A percentile compares a stretch with the other conserved stretches of the same genome.
Conservation (phyloP, 768 basidiomycete species). For the Boletus rex-veris region DNA sequence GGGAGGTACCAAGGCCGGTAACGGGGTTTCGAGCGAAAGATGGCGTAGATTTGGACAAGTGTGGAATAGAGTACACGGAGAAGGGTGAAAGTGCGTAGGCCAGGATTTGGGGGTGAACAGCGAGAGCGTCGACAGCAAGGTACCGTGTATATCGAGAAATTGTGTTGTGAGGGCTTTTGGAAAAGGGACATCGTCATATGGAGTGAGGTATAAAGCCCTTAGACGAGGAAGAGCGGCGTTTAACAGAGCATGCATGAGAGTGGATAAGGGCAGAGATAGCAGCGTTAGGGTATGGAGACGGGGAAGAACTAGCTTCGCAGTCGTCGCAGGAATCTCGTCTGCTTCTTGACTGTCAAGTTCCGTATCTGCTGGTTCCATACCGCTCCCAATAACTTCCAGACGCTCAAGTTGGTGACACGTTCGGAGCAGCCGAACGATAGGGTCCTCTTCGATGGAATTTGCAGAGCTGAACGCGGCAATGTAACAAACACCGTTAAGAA, state of each 20-base stretch:
- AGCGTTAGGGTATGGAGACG: constrained; percentile 58
- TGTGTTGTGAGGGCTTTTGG: constrained; percentile 53
- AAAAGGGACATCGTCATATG: constrained; percentile 65
- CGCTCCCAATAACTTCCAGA: constrained; percentile 60
- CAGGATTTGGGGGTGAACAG: constrained; percentile 69
- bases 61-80: constrained; percentile 45
- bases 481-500: constrained; percentile 56
- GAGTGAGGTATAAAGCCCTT: constrained; percentile 63
- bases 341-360: constrained; percentile 29
- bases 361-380: constrained; percentile 51
- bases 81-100: constrained; percentile 58
- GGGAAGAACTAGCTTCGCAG: constrained; percentile 48
- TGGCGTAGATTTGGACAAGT: constrained; percentile 57
- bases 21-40: constrained; percentile 67
- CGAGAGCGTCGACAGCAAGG: constrained; percentile 53
- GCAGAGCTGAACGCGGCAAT: constrained; percentile 31
- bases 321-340: constrained; percentile 22
- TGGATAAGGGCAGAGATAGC: constrained; percentile 64
- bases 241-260: constrained; percentile 58
- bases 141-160: constrained; percentile 61
- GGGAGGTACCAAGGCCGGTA: constrained; percentile 47
- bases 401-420: constrained; percentile 56
- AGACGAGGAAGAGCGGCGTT: constrained; percentile 59
- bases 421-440: constrained; percentile 55
- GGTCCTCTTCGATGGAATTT: constrained; percentile 40